Base-by-base conservation (phyloP, 2,329 filamentous ascomycete species). In the Huntiella abstrusa region DNA sequence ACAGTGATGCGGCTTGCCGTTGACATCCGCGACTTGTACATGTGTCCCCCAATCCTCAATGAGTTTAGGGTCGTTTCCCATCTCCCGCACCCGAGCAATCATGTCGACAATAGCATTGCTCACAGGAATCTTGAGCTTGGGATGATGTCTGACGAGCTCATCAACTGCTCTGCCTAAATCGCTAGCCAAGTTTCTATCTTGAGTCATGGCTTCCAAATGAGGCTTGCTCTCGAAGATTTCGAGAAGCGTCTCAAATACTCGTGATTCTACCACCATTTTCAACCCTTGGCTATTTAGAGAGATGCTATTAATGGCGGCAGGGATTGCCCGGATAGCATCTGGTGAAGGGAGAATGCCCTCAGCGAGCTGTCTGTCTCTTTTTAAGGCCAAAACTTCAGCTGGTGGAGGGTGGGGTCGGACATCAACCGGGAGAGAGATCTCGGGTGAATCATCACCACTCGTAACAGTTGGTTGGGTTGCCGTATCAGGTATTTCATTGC, bases 211-310 rank as follows among this genome's bases (percentile, higher is more conserved):
- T 54, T 82, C 83, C 49, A 98, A 77, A 61, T 99, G 92, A 12
- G 77, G 72, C 2, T 86, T 78, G 53, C 85, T 96, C 60, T 95
- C 84, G 53, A 98, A 98, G n/a, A 96, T 85, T 58, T 95, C 84
- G 53, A 98, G 81, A 58, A 87, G 96, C 54, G 77, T 83, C 48
- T 87, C 79, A 39, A 98, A 69, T 1, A 85, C 87, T 49, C 76
- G 71, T 0, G 87, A 95, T 0, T 77, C 73, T 48, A 85, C 77
- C 55, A 98, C 92, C 57, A 95, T 71, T 55, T 82, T 81, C 68
- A 95, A 81, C 6, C 91, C 91, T 22, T 75, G 69, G 51, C 83
- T 80, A 54, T 95, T 95, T 47, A 99, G 65, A 54, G 84, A 98
- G 45, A 99, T 93, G 4, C 91, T 87, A 51, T 88, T 88, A 55